These are phyloP conservation scores for Pachyrhizus erosus DNA, from an alignment of 306 rosid species.

Conservation along the genomic window DNA sequence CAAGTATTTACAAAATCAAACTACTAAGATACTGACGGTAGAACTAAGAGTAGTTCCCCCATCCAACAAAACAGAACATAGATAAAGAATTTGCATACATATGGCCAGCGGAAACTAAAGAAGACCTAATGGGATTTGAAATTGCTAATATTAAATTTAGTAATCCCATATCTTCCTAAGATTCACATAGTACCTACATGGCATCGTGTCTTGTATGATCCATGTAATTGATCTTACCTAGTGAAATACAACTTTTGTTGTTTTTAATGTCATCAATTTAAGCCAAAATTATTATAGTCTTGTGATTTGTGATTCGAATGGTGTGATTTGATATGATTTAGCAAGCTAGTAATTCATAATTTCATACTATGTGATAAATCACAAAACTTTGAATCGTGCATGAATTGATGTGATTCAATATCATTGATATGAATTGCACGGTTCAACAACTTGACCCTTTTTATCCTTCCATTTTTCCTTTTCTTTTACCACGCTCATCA, in stretches of 20 bases:
- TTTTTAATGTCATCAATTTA: not conserved
- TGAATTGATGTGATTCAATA: not conserved
- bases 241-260: not conserved
- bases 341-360: not conserved
- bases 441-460: not conserved
- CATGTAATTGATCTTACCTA: not conserved
- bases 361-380: not conserved
- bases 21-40: not conserved
- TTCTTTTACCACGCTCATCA: not conserved
- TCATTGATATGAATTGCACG: not conserved
- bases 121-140: not conserved
- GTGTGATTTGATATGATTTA: not conserved
- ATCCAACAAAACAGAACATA: not conserved
- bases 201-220: not conserved
- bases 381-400: not conserved
- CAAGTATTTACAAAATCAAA: conserved; percentile 18
- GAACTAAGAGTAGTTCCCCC: not conserved
- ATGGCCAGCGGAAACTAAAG: not conserved
- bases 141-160: not conserved
- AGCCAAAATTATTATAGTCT: not conserved
- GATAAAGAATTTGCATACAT: conserved; percentile 5
- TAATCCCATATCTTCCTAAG: not conserved
- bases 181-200: conserved; percentile 2
- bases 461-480: not conserved
- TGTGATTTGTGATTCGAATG: not conserved